Percentiles rank a stretch among this genome's conserved stretches.
Conservation (phyloP, 169 alveolate species). For the Plasmodium billcollinsi region DNA sequence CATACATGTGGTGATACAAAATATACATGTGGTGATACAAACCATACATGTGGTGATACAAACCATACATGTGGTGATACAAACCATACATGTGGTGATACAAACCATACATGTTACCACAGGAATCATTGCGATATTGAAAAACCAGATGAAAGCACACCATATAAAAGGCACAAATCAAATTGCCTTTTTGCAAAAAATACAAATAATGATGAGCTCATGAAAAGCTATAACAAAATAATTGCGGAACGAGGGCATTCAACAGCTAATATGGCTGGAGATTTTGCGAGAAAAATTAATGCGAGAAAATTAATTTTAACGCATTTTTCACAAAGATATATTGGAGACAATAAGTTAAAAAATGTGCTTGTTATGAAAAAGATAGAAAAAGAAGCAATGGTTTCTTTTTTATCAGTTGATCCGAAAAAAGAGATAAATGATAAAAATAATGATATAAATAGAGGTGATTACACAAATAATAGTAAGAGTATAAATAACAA, state of each 20-base stretch:
- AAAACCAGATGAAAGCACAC: not conserved
- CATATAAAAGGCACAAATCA: not conserved
- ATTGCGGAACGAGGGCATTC: constrained; percentile 83
- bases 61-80: too few relatives aligned
- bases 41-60: too few relatives aligned
- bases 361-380: constrained; percentile 72
- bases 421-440: not conserved
- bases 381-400: constrained; percentile 79
- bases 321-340: constrained; percentile 83
- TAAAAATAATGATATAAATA: too few relatives aligned
- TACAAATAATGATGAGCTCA: not conserved
- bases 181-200: not conserved
- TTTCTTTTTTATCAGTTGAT: not conserved
- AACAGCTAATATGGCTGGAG: constrained; percentile 84
- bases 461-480: not conserved
- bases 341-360: constrained; percentile 80
- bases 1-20: not conserved
- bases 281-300: constrained; percentile 78
- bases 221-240: constrained; percentile 55
- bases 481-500: not conserved
- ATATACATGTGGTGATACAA: too few relatives aligned
- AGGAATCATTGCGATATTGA: not conserved
- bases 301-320: constrained; percentile 79
- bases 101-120: too few relatives aligned
- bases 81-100: too few relatives aligned